Conservation (phyloP, 495 filamentous ascomycete genomes). For the Achaetomiella virescens region DNA sequence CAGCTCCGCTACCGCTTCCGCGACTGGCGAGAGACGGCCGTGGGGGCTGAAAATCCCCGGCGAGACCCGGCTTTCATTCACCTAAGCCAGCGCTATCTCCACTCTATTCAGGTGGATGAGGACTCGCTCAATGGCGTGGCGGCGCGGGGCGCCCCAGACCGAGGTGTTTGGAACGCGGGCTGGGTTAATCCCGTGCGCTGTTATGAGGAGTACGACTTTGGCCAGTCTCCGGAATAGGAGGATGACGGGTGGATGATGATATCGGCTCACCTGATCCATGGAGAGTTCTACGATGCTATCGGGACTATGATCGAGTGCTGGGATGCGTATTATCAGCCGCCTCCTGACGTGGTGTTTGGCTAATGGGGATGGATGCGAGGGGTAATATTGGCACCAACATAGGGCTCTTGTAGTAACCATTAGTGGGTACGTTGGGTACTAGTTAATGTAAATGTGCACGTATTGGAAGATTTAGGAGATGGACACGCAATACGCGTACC, state of each 20-base stretch:
- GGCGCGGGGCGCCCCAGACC: not conserved
- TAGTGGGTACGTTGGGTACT: no score
- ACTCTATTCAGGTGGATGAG: conserved; percentile 6
- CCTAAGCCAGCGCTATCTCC: not conserved
- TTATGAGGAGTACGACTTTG: not conserved
- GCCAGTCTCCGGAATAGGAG: not conserved
- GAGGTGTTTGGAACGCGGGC: not conserved
- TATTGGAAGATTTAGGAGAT: no score
- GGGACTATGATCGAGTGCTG: no score
- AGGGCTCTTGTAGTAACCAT: no score
- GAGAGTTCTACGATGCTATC: not conserved
- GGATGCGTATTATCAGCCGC: not conserved
- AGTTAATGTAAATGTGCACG: no score
- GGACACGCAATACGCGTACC: no score
- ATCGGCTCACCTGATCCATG: not conserved
- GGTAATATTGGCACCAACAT: no score
- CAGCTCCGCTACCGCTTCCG: not conserved
- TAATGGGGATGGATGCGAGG: no score
- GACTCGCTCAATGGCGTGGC: not conserved
- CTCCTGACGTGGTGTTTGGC: conserved; percentile 2
- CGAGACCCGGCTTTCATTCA: not conserved
- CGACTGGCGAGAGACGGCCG: not conserved
- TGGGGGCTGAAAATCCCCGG: not conserved
- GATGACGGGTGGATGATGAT: conserved; percentile 8
- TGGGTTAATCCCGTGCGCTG: not conserved